phyloP scores from a whole-genome alignment of 495 filamentous ascomycete genomes.

The Aspergillus campestris region DNA sequence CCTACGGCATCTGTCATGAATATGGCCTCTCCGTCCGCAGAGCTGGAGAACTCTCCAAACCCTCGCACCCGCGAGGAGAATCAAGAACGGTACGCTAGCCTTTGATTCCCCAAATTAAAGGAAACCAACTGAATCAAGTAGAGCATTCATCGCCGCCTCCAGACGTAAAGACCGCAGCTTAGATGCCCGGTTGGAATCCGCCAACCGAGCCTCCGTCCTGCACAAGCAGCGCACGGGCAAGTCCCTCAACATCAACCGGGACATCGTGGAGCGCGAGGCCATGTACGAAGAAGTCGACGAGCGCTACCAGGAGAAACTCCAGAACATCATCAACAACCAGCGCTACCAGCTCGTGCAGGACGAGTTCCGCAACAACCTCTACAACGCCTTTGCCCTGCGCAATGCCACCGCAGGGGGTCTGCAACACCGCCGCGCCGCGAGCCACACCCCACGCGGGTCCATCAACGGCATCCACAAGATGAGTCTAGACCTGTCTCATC shows the following conservation, averaged over 20 bases:
- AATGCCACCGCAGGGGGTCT: slow-evolving; percentile 16
- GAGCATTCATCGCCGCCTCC: slow-evolving; percentile 94
- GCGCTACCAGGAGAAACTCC: slow-evolving; percentile 37
- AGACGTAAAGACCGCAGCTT: slow-evolving; percentile 79
- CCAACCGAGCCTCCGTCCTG: slow-evolving; percentile 76
- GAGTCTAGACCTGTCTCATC: slow-evolving; percentile 31
- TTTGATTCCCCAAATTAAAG: slow-evolving; percentile 4
- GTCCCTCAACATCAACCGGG: slow-evolving; percentile 70
- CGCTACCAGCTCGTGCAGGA: slow-evolving; percentile 32
- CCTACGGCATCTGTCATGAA: too few relatives aligned
- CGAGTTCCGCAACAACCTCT: slow-evolving; percentile 33
- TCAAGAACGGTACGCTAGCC: slow-evolving; percentile 58
- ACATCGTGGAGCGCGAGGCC: slow-evolving; percentile 86
- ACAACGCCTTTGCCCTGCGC: slow-evolving; percentile 25
- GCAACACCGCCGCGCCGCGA: slow-evolving; percentile 15
- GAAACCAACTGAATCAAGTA: slow-evolving; percentile 12
- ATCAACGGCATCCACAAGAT: slow-evolving; percentile 30
- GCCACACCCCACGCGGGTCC: slow-evolving; percentile 20
- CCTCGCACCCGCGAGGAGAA: slow-evolving; percentile 65
- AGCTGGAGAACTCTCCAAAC: slow-evolving; percentile 29
- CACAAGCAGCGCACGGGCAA: slow-evolving; percentile 87
- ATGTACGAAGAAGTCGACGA: slow-evolving; percentile 98
- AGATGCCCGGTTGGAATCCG: slow-evolving; percentile 85
- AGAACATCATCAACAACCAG: slow-evolving; percentile 35
- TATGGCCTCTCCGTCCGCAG: slow-evolving; percentile 22